These are phyloP conservation scores for Tolypocladium nubicola DNA, from an alignment of 2,329 filamentous ascomycete species.

Conservation along the genomic window DNA sequence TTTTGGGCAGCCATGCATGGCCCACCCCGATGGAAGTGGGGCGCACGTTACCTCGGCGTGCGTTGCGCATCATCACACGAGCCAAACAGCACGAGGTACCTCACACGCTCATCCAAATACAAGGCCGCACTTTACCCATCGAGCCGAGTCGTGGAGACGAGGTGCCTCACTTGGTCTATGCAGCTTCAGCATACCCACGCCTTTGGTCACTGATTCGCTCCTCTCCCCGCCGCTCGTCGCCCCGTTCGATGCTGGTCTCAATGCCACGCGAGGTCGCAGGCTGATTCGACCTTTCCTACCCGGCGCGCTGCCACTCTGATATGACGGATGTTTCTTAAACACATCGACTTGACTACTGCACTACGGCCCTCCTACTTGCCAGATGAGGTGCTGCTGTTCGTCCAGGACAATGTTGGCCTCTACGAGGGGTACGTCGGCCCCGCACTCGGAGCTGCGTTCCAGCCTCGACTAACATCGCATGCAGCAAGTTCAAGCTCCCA, in stretches of 20 bases:
- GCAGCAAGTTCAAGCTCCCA: conserved; percentile 87
- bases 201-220: background rate
- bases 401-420: conserved; percentile 92
- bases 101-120: background rate
- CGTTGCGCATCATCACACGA: background rate
- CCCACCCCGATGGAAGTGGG: background rate
- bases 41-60: background rate
- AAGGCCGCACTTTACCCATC: background rate
- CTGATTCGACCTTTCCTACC: background rate
- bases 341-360: conserved; percentile 90
- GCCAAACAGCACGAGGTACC: background rate
- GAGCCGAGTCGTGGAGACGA: background rate
- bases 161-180: background rate
- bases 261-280: background rate
- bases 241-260: conserved; percentile 1
- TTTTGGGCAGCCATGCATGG: background rate
- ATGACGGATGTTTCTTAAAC: conserved; percentile 94
- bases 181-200: background rate
- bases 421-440: conserved; percentile 75
- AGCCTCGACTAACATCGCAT: conserved; percentile 1
- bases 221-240: background rate
- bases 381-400: conserved; percentile 90
- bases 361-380: conserved; percentile 84
- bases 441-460: background rate
- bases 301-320: conserved; percentile 17